These are phyloP conservation scores for Alliaria petiolata DNA, from an alignment of 345 rosid species.

Conservation along the genomic window DNA sequence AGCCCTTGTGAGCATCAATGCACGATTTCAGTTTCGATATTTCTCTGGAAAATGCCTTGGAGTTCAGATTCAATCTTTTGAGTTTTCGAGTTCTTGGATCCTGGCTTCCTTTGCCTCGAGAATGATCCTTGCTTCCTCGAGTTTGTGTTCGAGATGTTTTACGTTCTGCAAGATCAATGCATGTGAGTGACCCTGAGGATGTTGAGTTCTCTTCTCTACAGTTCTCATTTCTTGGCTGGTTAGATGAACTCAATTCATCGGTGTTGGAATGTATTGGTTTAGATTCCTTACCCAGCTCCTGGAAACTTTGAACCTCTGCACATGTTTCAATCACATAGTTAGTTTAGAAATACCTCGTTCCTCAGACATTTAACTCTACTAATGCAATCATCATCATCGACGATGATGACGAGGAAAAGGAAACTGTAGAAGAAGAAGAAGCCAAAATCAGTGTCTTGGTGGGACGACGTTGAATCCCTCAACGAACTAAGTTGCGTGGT, in stretches of 20 bases:
- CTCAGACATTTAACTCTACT: no score
- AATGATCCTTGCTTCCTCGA: constrained; percentile 42
- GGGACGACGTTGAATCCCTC: no score
- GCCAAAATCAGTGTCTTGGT: no score
- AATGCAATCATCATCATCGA: no score
- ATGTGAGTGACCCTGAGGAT: constrained; percentile 40
- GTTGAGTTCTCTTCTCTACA: constrained; percentile 22
- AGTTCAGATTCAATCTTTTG: constrained; percentile 53
- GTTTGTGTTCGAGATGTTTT: constrained; percentile 40
- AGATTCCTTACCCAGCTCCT: constrained; percentile 48
- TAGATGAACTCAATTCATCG: constrained; percentile 34
- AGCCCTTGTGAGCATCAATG: constrained; percentile 49
- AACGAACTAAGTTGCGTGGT: no score
- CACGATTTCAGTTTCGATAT: constrained; percentile 74
- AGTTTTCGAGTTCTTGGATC: constrained; percentile 58
- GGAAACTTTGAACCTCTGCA: constrained; percentile 60
- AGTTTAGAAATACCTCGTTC: constrained; percentile 3
- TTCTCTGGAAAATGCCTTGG: constrained; percentile 58
- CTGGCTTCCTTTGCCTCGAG: constrained; percentile 48
- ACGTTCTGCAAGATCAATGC: constrained; percentile 45
- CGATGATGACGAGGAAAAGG: no score
- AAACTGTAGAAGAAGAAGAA: no score
- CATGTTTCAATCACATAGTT: constrained; percentile 8
- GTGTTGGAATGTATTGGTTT: constrained; percentile 14
- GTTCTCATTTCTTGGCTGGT: constrained; percentile 30